These are phyloP conservation scores for Thymus quinquecostatus DNA, from an alignment of 257 asterid genomes.

Conservation along the genomic window DNA sequence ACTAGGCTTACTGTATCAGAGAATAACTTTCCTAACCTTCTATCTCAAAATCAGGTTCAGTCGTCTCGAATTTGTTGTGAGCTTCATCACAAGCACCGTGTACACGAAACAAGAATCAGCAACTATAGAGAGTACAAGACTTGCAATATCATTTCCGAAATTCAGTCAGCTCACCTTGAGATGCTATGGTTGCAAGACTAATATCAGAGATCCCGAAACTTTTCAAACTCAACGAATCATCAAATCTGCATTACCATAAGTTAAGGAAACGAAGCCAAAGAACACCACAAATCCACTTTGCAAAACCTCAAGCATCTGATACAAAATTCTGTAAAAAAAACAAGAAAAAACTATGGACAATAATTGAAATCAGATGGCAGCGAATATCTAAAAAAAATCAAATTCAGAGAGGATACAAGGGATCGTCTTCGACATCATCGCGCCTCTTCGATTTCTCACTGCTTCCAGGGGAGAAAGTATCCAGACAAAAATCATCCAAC, in stretches of 20 bases:
- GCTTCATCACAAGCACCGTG: slow-evolving; percentile 42
- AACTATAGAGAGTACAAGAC: neutral
- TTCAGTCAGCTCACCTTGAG: slow-evolving; percentile 58
- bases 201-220: slow-evolving; percentile 83
- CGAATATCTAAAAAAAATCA: neutral
- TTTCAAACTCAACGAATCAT: slow-evolving; percentile 73
- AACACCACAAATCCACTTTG: neutral
- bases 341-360: neutral
- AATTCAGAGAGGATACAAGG: slow-evolving; percentile 62
- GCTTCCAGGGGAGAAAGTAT: slow-evolving; percentile 40
- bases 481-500: slow-evolving; percentile 40
- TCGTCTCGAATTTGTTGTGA: slow-evolving; percentile 36
- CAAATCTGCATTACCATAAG: slow-evolving; percentile 51
- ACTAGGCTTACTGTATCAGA: slow-evolving; percentile 1
- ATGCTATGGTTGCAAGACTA: slow-evolving; percentile 84
- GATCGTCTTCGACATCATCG: slow-evolving; percentile 53
- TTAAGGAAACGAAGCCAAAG: slow-evolving; percentile 45
- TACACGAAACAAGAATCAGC: slow-evolving; percentile 17
- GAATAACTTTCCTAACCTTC: slow-evolving; percentile 38
- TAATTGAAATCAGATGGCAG: slow-evolving; percentile 1
- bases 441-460: slow-evolving; percentile 27
- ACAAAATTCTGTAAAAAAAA: neutral
- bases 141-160: neutral
- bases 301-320: neutral
- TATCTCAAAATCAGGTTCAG: slow-evolving; percentile 40